These are phyloP conservation scores for Lasiosphaeria ovina DNA, from an alignment of 495 filamentous ascomycete species.

Conservation along the genomic window DNA sequence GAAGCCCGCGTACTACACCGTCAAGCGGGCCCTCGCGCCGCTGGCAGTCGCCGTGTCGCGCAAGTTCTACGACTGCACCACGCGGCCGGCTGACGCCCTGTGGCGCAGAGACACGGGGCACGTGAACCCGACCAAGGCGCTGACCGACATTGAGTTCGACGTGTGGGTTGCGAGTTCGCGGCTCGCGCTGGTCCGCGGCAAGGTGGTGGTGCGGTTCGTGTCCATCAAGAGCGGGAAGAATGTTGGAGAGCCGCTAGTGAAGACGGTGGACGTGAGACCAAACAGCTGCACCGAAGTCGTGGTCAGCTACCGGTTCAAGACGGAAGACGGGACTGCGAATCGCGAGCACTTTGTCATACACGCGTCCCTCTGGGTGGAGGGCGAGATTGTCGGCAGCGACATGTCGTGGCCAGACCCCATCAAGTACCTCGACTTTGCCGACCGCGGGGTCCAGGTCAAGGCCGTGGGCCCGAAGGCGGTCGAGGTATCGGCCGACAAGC, in stretches of 20 bases:
- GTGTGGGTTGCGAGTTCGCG: constrained; percentile 68
- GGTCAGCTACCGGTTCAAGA: constrained; percentile 39
- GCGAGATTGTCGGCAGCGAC: constrained; percentile 56
- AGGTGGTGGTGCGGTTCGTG: constrained; percentile 59
- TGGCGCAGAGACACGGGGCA: constrained; percentile 38
- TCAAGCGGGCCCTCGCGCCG: constrained; percentile 64
- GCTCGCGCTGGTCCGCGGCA: constrained; percentile 42
- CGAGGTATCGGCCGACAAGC: constrained; percentile 35
- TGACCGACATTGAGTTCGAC: constrained; percentile 54
- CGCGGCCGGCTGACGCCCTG: constrained; percentile 25
- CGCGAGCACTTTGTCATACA: constrained; percentile 50
- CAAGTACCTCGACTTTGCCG: constrained; percentile 68
- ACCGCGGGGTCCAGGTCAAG: constrained; percentile 31
- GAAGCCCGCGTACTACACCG: constrained; percentile 76
- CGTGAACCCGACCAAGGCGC: constrained; percentile 47
- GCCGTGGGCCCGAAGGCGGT: constrained; percentile 12
- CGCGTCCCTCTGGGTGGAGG: constrained; percentile 43
- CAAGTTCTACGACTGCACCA: constrained; percentile 61
- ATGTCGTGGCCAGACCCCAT: constrained; percentile 80
- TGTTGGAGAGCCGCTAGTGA: constrained; percentile 40
- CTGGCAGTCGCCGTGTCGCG: constrained; percentile 67
- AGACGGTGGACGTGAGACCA: constrained; percentile 48
- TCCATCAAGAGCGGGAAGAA: constrained; percentile 64
- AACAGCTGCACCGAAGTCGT: constrained; percentile 68
- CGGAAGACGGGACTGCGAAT: constrained; percentile 31